Evolutionary conservation across 176 grass and related monocot genomes (phyloP), one percentile per base, ranked within the genome.

Genomic region (Raddia guianensis): DNA sequence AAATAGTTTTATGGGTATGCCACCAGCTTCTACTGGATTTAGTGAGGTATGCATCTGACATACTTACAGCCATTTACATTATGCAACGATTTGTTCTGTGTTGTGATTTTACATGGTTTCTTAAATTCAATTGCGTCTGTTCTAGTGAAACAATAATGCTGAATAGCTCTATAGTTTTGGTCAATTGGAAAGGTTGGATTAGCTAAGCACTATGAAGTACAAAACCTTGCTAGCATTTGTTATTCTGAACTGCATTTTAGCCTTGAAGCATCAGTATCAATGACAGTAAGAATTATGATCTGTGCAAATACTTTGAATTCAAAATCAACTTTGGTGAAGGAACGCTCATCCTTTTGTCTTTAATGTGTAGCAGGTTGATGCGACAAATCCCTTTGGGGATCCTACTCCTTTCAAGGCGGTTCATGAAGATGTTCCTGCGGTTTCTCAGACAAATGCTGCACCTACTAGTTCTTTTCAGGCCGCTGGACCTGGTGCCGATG

Each of bases 341-440:
- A 73, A 48, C 50, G 18, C 33, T 46, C 75, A 68, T 61, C 9
- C 35, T 59, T 45, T 53, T 58, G 7, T 44, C 15, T 56, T 72
- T 63, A 43, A 78, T 18, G 79, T 89, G 69, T 62, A 82, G 74
- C 33, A 44, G 65, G 77, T 80, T 32, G 86, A 87, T 83, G 82
- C 84, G 40, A 70, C 81, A 74, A 93, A 99, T 95, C 96, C 96
- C 72, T 99, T 99, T 72, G 96, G 93, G 16, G 96, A 95, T 35
- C 59, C 90, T 64, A 89, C 82, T 65, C 90, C 92, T 86, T 99
- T 99, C 83, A 93, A 82, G 84, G 96, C 80, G 57, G 82, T 80
- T 74, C 88, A 80, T 70, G 83, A 92, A 48, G 86, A 91, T 82
- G 84, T 62, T 81, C 78, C 79, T 57, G 53, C 84, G 48, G 61